These are phyloP conservation scores for Myxozyma nipponensis DNA, from an alignment of 805 yeast genomes.

Conservation along the genomic window DNA sequence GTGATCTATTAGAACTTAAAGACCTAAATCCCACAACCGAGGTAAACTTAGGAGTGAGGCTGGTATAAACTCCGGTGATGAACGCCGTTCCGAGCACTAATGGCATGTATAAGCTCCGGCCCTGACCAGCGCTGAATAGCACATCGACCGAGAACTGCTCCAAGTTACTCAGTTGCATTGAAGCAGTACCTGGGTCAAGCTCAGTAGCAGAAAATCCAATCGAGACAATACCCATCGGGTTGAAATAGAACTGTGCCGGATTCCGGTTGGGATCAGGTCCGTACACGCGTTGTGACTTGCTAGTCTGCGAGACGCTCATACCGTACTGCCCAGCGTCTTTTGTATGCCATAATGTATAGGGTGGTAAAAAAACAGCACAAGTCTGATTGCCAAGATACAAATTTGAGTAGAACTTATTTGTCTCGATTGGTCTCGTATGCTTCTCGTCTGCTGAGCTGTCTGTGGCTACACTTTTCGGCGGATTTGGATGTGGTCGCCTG, in stretches of 20 bases:
- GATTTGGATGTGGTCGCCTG: constrained; percentile 19
- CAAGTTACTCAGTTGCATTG: constrained; percentile 17
- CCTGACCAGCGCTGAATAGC: constrained; percentile 16
- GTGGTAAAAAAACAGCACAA: constrained; percentile 58
- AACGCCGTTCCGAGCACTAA: constrained; percentile 61
- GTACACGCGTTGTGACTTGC: constrained; percentile 42
- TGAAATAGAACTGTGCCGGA: constrained; percentile 47
- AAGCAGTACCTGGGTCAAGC: constrained; percentile 40
- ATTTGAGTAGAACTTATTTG: constrained; percentile 75
- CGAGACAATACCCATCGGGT: constrained; percentile 56
- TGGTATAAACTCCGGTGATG: constrained; percentile 45
- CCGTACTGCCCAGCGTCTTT: constrained; percentile 46
- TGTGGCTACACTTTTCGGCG: constrained; percentile 13
- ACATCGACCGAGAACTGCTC: constrained; percentile 30
- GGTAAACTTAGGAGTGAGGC: constrained; percentile 30
- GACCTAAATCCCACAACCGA: constrained; percentile 55
- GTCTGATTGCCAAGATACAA: constrained; percentile 55
- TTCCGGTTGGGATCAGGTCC: constrained; percentile 44
- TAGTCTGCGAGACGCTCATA: constrained; percentile 59
- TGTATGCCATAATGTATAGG: constrained; percentile 61
- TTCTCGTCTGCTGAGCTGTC: background rate
- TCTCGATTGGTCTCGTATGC: constrained; percentile 42
- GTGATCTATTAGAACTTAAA: constrained; percentile 42
- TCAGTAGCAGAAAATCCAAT: constrained; percentile 54
- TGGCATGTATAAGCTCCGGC: constrained; percentile 35